These are phyloP conservation scores for Cymbopogon flexuosus DNA, from an alignment of 202 grass and related monocot genomes.

Conservation along the genomic window DNA sequence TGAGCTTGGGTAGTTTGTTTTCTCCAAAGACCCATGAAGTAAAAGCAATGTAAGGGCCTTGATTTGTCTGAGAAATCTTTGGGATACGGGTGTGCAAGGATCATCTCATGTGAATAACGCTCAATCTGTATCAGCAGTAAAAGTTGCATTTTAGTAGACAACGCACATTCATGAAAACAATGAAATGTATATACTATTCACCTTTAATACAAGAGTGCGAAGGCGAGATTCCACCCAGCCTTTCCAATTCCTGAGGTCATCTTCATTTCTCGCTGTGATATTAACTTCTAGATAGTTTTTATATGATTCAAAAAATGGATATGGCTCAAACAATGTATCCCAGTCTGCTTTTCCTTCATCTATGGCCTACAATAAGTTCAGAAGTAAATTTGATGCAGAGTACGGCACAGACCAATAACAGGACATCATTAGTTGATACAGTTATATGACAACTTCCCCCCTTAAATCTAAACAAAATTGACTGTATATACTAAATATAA, in stretches of 20 bases:
- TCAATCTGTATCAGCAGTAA: slow-evolving; percentile 54
- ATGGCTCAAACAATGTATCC: slow-evolving; percentile 68
- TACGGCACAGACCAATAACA: background rate
- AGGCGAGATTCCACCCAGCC: slow-evolving; percentile 72
- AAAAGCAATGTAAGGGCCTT: slow-evolving; percentile 59
- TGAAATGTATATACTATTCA: slow-evolving; percentile 32
- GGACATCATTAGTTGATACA: background rate
- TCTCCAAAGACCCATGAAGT: slow-evolving; percentile 77
- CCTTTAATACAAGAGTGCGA: slow-evolving; percentile 49
- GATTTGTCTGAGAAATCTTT: slow-evolving; percentile 66
- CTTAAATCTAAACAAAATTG: background rate
- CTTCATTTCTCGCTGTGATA: slow-evolving; percentile 74
- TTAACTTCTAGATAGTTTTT: slow-evolving; percentile 84
- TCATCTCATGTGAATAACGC: slow-evolving; percentile 57
- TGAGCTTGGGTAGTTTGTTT: slow-evolving; percentile 54
- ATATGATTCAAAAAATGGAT: slow-evolving; percentile 93
- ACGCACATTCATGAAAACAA: background rate
- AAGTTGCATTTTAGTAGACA: slow-evolving; percentile 23
- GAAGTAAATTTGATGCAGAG: background rate
- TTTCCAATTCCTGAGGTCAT: slow-evolving; percentile 92
- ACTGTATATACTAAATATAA: background rate
- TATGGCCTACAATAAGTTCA: slow-evolving; percentile 62
- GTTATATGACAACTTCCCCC: background rate
- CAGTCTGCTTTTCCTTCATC: slow-evolving; percentile 66
- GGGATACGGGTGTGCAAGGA: slow-evolving; percentile 73